Evolutionary conservation across 148 eudicot species (phyloP), one percentile per base, ranked within the genome.

Genomic region (Rhododendron kiyosumense): DNA sequence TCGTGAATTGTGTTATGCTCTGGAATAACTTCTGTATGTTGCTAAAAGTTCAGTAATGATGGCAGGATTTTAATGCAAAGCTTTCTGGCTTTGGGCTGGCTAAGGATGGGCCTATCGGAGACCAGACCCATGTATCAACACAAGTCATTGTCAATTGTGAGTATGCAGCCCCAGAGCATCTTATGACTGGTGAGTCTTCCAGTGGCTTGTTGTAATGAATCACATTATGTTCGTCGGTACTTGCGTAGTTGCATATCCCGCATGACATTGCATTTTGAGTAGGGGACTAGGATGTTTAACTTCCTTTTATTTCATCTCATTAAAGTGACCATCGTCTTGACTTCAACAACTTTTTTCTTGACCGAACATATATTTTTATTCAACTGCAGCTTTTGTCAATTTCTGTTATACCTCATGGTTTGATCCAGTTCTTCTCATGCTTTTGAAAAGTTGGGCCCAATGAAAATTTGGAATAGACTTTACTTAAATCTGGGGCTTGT

Each of bases 11-110:
- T 28, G 4, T 48, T 54, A 41, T 43, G 45, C 8, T 83, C 8
- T 30, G 11, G 18, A 34, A 61, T 22, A 14, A 57, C 34, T 13
- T 12, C 26, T 78, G 46, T 48, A 12, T 22, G 3, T 46, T 38
- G 7, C 83, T 86, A 46, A 82, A 75, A 1, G 7, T 59, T 43
- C 65, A 57, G 51, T 38, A 83, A 83, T 63, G 34, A 86, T 57
- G n/a, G 87, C 92, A 95, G 96, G 89, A 93, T 84, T 94, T 93
- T 85, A 94, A 92, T 85, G 98, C 96, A 57, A 95, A 95, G 88
- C 96, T 95, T 81, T 94, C 98, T 7, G 94, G 93, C 87, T 95
- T 93, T 87, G 98, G 96, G 63, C 95, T 95, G 67, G 98, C 98
- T 63, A 94, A 93, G 91, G 94, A 93, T 85, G 98, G 98, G 65